A percentile compares a stretch with the other conserved stretches of the same genome.
phyloP scores from a whole-genome alignment of 306 rosid species.

The Citrullus amarus region DNA sequence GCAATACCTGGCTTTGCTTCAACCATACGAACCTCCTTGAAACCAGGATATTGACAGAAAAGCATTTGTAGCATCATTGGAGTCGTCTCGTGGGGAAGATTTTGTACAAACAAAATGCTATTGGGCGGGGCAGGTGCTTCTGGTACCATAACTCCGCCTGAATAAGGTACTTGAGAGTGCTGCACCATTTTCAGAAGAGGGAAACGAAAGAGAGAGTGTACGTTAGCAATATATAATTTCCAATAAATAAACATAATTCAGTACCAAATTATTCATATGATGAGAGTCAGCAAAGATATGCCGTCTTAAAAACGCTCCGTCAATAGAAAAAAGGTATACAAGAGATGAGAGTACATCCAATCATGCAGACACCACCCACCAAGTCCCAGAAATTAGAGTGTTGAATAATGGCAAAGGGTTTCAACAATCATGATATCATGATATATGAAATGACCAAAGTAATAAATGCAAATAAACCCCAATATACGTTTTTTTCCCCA shows the following conservation, averaged over 20 bases:
- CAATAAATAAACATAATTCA: background rate
- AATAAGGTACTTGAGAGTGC: conserved; percentile 64
- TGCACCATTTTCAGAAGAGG: conserved; percentile 18
- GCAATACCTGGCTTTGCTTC: conserved; percentile 97
- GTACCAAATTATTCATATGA: background rate
- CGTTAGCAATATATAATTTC: background rate
- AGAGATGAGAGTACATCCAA: background rate
- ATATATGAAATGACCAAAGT: background rate
- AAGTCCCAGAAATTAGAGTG: background rate
- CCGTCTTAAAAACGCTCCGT: background rate
- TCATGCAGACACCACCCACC: background rate
- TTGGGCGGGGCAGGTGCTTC: conserved; percentile 99
- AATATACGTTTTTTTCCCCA: background rate
- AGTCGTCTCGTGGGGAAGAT: conserved; percentile 80
- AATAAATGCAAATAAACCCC: background rate
- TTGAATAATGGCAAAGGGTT: background rate
- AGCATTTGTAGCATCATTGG: conserved; percentile 99
- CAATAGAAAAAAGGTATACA: background rate
- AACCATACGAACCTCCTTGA: conserved; percentile 97
- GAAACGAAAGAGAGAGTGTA: background rate
- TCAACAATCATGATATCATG: background rate
- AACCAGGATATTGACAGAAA: conserved; percentile 79
- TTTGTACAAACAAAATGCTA: conserved; percentile 83
- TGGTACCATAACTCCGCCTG: conserved; percentile 73
- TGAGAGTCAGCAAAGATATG: background rate